Evolutionary conservation across 371 early-diverging fungal species (phyloP).

Genomic region (Fennellomyces sp.): DNA sequence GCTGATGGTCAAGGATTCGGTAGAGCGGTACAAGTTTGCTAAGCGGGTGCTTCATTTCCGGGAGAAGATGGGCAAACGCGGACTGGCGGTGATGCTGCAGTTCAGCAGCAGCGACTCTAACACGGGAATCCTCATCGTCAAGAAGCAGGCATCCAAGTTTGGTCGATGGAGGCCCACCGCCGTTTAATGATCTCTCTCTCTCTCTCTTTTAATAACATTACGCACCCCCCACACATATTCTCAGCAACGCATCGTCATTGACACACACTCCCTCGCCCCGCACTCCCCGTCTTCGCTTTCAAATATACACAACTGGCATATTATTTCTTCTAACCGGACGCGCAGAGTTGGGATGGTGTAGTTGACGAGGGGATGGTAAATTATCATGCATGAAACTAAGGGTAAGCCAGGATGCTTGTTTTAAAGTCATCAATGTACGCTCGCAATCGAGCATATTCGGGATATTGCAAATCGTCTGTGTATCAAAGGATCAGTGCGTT

Average conservation of each 20-base stretch:
- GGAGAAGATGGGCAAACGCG: slow-evolving; percentile 15
- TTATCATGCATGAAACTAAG: slow-evolving; percentile 14
- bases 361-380: background rate
- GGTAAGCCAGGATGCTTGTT: slow-evolving; percentile 43
- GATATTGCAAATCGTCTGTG: slow-evolving; percentile 39
- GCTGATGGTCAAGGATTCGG: slow-evolving; percentile 31
- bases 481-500: background rate
- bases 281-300: too few species aligned
- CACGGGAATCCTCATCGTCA: slow-evolving; percentile 17
- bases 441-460: slow-evolving; percentile 45
- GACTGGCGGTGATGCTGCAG: slow-evolving; percentile 27
- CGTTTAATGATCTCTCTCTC: background rate
- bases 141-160: slow-evolving; percentile 27
- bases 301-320: background rate
- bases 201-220: too few species aligned
- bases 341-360: too few species aligned
- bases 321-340: background rate
- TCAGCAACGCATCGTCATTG: too few species aligned
- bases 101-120: slow-evolving; percentile 23
- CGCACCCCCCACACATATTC: too few species aligned
- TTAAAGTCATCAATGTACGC: slow-evolving; percentile 48
- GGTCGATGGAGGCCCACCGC: slow-evolving; percentile 40
- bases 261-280: too few species aligned
- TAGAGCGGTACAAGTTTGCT: slow-evolving; percentile 38
- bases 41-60: slow-evolving; percentile 24